Conservation (phyloP, 1,284 basidiomycete genomes). For the Takashimella koratensis region DNA sequence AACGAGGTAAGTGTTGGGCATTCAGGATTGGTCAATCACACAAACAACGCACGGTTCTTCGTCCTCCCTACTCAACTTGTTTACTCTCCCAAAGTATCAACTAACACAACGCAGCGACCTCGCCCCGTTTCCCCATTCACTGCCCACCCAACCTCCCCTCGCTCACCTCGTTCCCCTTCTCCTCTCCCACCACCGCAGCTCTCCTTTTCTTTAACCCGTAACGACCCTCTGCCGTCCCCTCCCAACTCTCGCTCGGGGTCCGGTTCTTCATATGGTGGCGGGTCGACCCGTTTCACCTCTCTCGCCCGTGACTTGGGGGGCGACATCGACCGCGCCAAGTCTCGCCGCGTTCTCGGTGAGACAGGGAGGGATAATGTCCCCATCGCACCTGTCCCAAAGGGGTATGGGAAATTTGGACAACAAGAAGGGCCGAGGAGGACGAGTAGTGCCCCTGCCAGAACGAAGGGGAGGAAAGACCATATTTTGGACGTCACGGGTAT, state of each 20-base stretch:
- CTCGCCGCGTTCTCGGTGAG: constrained; percentile 27
- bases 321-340: constrained; percentile 6
- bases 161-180: constrained; percentile 13
- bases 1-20: constrained; percentile 23
- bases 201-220: constrained; percentile 38
- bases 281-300: constrained; percentile 12
- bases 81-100: neutral
- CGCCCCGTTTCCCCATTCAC: constrained; percentile 10
- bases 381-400: constrained; percentile 1
- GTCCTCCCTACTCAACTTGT: neutral
- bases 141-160: constrained; percentile 1
- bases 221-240: constrained; percentile 37
- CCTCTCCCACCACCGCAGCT: constrained; percentile 39
- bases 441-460: constrained; percentile 3
- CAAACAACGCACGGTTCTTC: neutral
- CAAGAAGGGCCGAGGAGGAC: neutral
- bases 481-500: constrained; percentile 44
- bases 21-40: neutral
- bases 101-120: neutral
- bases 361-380: constrained; percentile 28
- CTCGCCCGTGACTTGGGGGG: constrained; percentile 19
- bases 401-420: neutral
- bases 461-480: constrained; percentile 9
- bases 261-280: constrained; percentile 7
- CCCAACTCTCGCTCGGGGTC: constrained; percentile 27